Evolutionary conservation across 169 alveolate genomes (phyloP).

Genomic region (Pseudocohnilembus persalinus): DNA sequence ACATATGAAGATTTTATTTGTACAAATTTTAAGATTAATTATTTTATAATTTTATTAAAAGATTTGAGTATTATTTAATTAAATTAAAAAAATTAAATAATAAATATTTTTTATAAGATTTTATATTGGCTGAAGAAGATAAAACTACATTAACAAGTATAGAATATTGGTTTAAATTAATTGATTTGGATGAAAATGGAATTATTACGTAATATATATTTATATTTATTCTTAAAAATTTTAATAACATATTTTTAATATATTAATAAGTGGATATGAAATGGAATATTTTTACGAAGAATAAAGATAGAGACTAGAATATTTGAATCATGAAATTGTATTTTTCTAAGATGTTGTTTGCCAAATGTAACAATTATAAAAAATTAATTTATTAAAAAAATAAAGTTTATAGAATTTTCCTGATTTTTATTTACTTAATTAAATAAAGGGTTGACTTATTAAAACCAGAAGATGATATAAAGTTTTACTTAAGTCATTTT

Average conservation of each 20-base stretch:
- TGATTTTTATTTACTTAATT: not conserved
- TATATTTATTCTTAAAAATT: not conserved
- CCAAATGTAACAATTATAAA: conserved; percentile 60
- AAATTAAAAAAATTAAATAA: not conserved
- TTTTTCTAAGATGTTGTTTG: conserved; percentile 82
- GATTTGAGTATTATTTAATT: too few species aligned
- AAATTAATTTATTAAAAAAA: too few species aligned
- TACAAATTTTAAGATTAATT: conserved; percentile 15
- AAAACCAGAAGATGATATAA: conserved; percentile 80
- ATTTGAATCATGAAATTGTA: conserved; percentile 84
- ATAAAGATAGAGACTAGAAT: conserved; percentile 81
- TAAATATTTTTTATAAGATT: conserved; percentile 38
- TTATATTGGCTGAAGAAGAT: conserved; percentile 87
- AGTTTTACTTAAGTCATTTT: conserved; percentile 77
- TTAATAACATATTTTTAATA: not conserved
- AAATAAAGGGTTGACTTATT: conserved; percentile 61
- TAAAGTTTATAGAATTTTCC: not conserved
- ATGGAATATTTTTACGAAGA: conserved; percentile 89
- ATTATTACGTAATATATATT: conserved; percentile 54
- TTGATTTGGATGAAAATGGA: conserved; percentile 88
- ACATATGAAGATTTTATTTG: conserved; percentile 88
- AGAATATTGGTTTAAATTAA: conserved; percentile 85
- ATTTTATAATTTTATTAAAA: not conserved
- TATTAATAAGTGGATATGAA: conserved; percentile 70
- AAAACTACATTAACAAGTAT: conserved; percentile 76